A percentile compares a stretch with the other conserved stretches of the same genome.
Conservation (phyloP, 2,329 filamentous ascomycete species). For the Stemphylium vesicarium region DNA sequence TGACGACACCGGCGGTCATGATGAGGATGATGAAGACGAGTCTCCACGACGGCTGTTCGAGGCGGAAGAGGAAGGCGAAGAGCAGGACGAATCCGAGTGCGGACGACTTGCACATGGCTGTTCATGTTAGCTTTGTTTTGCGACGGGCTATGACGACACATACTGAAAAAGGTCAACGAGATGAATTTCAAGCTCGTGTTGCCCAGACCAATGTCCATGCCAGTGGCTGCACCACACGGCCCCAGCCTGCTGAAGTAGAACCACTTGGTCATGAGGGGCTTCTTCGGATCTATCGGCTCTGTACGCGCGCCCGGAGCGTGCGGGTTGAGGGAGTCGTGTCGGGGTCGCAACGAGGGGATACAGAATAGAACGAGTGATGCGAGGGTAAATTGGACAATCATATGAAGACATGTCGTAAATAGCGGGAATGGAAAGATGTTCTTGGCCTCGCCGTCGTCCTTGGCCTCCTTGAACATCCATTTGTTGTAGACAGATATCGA, state of each 20-base stretch:
- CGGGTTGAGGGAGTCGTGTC: conserved; percentile 52
- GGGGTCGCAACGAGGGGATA: conserved; percentile 81
- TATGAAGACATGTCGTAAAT: conserved; percentile 94
- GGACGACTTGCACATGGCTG: conserved; percentile 96
- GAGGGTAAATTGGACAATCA: conserved; percentile 87
- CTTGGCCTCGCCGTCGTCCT: conserved; percentile 42
- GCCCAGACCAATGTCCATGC: conserved; percentile 92
- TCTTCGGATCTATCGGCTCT: conserved; percentile 52
- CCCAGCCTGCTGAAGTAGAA: conserved; percentile 94
- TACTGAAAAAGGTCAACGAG: conserved; percentile 90
- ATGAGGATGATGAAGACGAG: conserved; percentile 85
- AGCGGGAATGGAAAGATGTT: conserved; percentile 89
- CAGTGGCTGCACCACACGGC: conserved; percentile 90
- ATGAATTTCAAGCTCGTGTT: conserved; percentile 98
- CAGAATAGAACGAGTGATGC: conserved; percentile 79
- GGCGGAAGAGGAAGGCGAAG: conserved; percentile 91
- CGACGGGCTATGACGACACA: conserved; percentile 15
- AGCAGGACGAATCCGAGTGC: conserved; percentile 92
- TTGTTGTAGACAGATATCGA: conserved; percentile 88
- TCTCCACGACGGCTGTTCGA: conserved; percentile 85
- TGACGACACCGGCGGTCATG: conserved; percentile 92
- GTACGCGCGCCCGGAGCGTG: conserved; percentile 35
- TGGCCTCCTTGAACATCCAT: conserved; percentile 88
- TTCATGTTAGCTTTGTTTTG: conserved; percentile 22
- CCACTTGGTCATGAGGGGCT: conserved; percentile 77